These are phyloP conservation scores for Herpotrichia juniperi DNA, from an alignment of 2,329 filamentous ascomycete species.

Conservation along the genomic window DNA sequence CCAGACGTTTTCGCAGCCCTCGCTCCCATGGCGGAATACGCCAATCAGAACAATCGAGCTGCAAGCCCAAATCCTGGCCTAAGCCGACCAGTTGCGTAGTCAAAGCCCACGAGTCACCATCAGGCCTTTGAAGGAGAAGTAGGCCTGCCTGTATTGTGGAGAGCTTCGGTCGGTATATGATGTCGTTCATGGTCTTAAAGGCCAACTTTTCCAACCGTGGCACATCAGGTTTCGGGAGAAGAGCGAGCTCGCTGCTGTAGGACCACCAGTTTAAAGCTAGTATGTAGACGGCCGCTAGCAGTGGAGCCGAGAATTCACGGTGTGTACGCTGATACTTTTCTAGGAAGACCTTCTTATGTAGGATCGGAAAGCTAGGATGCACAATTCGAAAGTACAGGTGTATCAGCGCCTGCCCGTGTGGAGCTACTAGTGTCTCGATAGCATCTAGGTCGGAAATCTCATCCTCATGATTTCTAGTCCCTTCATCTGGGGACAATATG, in stretches of 20 bases:
- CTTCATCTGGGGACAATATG: slow-evolving; percentile 31
- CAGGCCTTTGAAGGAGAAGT: slow-evolving; percentile 44
- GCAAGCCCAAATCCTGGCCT: slow-evolving; percentile 48
- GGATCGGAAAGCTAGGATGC: slow-evolving; percentile 64
- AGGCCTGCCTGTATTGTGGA: slow-evolving; percentile 49
- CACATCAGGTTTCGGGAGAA: slow-evolving; percentile 51
- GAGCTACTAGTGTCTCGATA: slow-evolving; percentile 72
- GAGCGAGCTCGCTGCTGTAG: slow-evolving; percentile 61
- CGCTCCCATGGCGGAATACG: slow-evolving; percentile 68
- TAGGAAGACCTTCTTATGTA: slow-evolving; percentile 67
- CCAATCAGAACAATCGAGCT: slow-evolving; percentile 67
- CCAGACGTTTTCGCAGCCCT: slow-evolving; percentile 64
- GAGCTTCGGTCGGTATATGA: slow-evolving; percentile 47
- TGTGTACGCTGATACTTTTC: slow-evolving; percentile 66
- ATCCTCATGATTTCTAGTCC: slow-evolving; percentile 34
- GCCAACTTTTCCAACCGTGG: slow-evolving; percentile 40
- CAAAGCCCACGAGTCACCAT: slow-evolving; percentile 38
- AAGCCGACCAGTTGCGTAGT: slow-evolving; percentile 46
- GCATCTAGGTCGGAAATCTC: slow-evolving; percentile 63
- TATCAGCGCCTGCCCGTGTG: slow-evolving; percentile 72
- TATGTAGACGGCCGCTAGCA: slow-evolving; percentile 66
- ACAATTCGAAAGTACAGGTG: slow-evolving; percentile 74
- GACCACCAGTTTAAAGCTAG: slow-evolving; percentile 68
- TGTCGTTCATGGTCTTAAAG: slow-evolving; percentile 44
- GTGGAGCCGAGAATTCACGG: slow-evolving; percentile 63